These are phyloP conservation scores for Xylaria bambusicola DNA, from an alignment of 495 filamentous ascomycete genomes.

Conservation along the genomic window DNA sequence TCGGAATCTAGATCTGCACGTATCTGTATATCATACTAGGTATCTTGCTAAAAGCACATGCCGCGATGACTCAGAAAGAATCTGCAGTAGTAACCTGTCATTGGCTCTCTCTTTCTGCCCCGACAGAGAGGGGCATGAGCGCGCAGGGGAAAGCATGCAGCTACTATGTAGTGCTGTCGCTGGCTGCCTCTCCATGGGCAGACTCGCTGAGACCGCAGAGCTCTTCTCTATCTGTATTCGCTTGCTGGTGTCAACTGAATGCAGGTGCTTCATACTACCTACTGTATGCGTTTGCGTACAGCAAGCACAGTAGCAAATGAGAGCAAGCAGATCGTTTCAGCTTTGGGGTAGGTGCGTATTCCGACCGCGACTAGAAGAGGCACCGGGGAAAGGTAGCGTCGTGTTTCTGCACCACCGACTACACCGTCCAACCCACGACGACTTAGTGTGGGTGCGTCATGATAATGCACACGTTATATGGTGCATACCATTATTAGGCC, in stretches of 20 bases:
- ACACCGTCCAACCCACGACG: not conserved
- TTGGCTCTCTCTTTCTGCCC: constrained; percentile 2
- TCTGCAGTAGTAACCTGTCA: not conserved
- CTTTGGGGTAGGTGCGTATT: constrained; percentile 12
- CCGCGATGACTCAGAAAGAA: not conserved
- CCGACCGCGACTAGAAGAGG: constrained; percentile 7
- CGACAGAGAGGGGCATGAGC: constrained; percentile 9
- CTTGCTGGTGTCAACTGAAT: no score
- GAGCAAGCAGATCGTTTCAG: constrained; percentile 11
- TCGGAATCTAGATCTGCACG: constrained; percentile 12
- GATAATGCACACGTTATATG: not conserved
- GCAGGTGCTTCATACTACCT: not conserved
- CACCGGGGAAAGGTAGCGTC: not conserved
- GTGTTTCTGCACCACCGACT: constrained; percentile 1
- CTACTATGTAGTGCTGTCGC: constrained; percentile 7
- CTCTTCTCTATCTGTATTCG: no score
- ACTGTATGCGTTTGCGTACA: no score
- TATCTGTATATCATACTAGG: not conserved
- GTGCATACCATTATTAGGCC: not conserved
- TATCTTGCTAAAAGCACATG: not conserved
- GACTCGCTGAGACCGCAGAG: constrained; percentile 1
- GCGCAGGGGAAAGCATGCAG: constrained; percentile 14
- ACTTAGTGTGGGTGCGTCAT: not conserved
- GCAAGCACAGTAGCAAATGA: not conserved
- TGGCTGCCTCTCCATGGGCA: constrained; percentile 4